Base-by-base conservation (phyloP, 176 grass and related monocot genomes). In the Musa troglodytarum region DNA sequence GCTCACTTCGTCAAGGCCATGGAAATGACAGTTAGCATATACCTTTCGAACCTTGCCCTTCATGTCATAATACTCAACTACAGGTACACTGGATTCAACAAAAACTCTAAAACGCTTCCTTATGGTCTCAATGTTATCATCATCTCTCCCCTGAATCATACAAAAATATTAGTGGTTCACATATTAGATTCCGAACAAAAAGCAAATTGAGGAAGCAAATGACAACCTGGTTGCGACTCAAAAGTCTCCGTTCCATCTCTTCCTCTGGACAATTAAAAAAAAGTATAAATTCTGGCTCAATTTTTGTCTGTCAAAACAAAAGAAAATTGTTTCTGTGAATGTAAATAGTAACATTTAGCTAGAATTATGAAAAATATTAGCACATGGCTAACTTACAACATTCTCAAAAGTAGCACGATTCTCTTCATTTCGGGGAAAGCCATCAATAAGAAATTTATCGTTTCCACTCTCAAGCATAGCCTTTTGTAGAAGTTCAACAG, bases 61-160 rank as follows among this genome's bases (percentile, higher is more conserved):
- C 8, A 52, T 58, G 1, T 54, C 81, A 54, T 98, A 98, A 63
- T 93, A 77, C 78, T 98, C 83, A 74, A 98, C 79, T 54, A 98
- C 94, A 89, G 94, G 94, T 75, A 93, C 80, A 75, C 94, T 98
- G 21, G 94, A 98, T 83, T 98, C 94, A 20, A 76, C 72, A 87
- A 91, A 91, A 86, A 92, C 90, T 69, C 79, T 89, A 68, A 98
- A 98, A 66, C 94, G 85, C 81, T 98, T 98, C 70, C 78, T 89
- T 73, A 98, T 98, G 54, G 94, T 98, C 69, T 98, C 94, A 65
- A 98, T 89, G 72, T 98, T 98, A 79, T 93, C 94, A 89, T 98
- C 94, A 82, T 92, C 94, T 83, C 94, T 89, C 74, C 94, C 94
- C 94, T 98, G 79, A 13, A 85, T 72, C n/a, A 65, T 65, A 54